These are phyloP conservation scores for Paulownia fortunei DNA, from an alignment of 257 asterid species.

Conservation along the genomic window DNA sequence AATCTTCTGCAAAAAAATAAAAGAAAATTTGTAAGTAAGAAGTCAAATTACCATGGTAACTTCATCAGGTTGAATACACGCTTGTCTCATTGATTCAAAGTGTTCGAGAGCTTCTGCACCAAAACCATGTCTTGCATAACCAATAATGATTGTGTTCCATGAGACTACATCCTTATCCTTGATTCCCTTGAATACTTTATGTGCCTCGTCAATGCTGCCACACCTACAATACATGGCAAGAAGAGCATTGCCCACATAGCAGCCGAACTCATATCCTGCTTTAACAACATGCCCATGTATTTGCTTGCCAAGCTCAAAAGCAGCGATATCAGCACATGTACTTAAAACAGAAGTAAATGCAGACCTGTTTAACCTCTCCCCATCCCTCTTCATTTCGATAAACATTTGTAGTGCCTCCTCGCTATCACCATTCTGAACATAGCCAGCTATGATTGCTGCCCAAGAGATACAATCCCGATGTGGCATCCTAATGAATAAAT, in stretches of 20 bases:
- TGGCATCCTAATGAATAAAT: conserved; percentile 74
- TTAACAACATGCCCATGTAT: conserved; percentile 72
- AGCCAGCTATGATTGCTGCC: conserved; percentile 93
- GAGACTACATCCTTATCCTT: conserved; percentile 79
- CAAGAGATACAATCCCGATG: conserved; percentile 85
- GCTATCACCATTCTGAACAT: conserved; percentile 74
- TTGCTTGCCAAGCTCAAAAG: conserved; percentile 91
- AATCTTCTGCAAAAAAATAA: not conserved
- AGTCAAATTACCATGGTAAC: conserved; percentile 75
- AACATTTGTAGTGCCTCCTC: conserved; percentile 71
- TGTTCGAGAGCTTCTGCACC: conserved; percentile 71
- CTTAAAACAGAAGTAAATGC: conserved; percentile 72
- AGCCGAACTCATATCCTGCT: conserved; percentile 83
- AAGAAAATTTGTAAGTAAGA: not conserved
- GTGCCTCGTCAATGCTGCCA: conserved; percentile 87
- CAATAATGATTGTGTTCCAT: conserved; percentile 90
- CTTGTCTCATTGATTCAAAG: conserved; percentile 68
- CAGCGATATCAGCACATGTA: conserved; percentile 87
- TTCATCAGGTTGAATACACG: conserved; percentile 68
- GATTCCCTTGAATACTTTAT: conserved; percentile 58
- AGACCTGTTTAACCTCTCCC: conserved; percentile 69
- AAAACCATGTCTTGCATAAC: conserved; percentile 94
- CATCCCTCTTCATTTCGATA: conserved; percentile 65
- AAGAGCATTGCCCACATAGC: conserved; percentile 88
- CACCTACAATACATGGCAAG: conserved; percentile 94